These are phyloP conservation scores for Taiozyma onychis DNA, from an alignment of 1,139 yeast genomes.

Conservation along the genomic window DNA sequence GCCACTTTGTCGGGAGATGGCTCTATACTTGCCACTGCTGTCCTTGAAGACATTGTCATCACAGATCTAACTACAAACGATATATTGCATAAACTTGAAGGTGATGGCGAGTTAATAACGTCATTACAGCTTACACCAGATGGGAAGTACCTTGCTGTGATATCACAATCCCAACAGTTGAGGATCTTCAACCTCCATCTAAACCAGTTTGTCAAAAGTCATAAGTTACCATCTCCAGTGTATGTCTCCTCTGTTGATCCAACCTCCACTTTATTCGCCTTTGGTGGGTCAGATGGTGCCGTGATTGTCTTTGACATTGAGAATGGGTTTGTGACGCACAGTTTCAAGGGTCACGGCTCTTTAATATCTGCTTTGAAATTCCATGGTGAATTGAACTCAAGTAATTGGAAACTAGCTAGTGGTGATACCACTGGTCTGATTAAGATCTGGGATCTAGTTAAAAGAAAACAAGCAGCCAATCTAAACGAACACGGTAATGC, in stretches of 20 bases:
- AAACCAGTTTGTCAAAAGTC: conserved; percentile 42
- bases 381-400: conserved; percentile 63
- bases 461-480: conserved; percentile 59
- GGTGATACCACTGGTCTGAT: conserved; percentile 86
- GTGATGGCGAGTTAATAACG: conserved; percentile 83
- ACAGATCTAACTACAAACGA: conserved; percentile 57
- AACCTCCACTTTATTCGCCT: conserved; percentile 81
- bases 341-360: conserved; percentile 92
- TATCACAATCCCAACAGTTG: conserved; percentile 82
- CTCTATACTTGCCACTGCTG: conserved; percentile 69
- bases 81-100: conserved; percentile 59
- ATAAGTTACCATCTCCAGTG: conserved; percentile 71
- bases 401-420: conserved; percentile 74
- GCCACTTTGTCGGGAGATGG: conserved; percentile 70
- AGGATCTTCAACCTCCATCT: conserved; percentile 45
- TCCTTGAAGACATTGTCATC: conserved; percentile 66
- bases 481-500: conserved; percentile 78
- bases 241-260: conserved; percentile 72
- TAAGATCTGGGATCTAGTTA: conserved; percentile 87
- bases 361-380: conserved; percentile 75
- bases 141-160: conserved; percentile 60
- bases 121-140: conserved; percentile 73
- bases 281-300: conserved; percentile 94
- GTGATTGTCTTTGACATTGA: conserved; percentile 91
- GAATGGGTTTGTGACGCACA: conserved; percentile 84